A percentile compares a stretch with the other conserved stretches of the same genome.
Evolutionary conservation across 306 rosid genomes (phyloP).

Genomic region (Spatholobus suberectus): DNA sequence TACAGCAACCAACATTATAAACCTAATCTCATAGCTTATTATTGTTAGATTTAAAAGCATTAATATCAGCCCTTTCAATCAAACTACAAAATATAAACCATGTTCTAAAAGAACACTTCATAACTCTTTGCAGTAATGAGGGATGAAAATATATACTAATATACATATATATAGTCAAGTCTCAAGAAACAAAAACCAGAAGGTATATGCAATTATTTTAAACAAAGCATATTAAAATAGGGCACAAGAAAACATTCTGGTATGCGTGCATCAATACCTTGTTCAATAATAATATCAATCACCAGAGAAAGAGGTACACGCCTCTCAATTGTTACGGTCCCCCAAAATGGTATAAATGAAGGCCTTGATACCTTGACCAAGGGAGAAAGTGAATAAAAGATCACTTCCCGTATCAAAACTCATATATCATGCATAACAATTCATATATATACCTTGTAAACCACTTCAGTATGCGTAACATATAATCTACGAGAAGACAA

Average conservation of each 20-base stretch:
- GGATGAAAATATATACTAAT: not conserved
- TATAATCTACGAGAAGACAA: constrained; percentile 74
- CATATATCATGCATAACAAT: not conserved
- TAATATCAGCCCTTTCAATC: not conserved
- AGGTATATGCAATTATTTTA: not conserved
- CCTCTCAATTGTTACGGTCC: constrained; percentile 69
- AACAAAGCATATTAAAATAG: not conserved
- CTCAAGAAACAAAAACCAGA: not conserved
- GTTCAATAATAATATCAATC: constrained; percentile 85
- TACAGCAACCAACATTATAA: not conserved
- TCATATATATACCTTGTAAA: constrained; percentile 68
- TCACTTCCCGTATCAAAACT: constrained; percentile 16
- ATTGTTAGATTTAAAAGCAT: constrained; percentile 11
- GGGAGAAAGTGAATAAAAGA: constrained; percentile 7
- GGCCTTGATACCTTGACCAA: constrained; percentile 84
- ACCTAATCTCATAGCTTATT: not conserved
- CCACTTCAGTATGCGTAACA: constrained; percentile 78
- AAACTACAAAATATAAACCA: not conserved
- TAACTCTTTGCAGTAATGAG: not conserved
- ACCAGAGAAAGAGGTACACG: constrained; percentile 76
- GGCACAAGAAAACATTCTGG: constrained; percentile 1
- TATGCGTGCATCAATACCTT: constrained; percentile 61
- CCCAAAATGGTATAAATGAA: constrained; percentile 82
- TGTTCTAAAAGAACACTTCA: not conserved
- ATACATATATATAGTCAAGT: not conserved